Conservation (phyloP, 768 basidiomycete genomes). For the Suillus fuscotomentosus region DNA sequence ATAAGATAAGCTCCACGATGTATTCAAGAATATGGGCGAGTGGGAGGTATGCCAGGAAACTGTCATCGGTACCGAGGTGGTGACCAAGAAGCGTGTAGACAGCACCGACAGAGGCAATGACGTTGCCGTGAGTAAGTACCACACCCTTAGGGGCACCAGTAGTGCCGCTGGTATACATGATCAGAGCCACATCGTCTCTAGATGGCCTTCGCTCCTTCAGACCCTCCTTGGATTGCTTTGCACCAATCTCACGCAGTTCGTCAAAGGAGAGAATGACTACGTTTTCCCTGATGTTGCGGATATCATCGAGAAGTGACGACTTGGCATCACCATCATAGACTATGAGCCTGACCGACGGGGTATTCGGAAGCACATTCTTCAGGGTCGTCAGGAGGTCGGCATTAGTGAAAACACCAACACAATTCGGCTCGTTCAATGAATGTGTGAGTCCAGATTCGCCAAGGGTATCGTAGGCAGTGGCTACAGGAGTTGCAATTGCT, state of each 20-base stretch:
- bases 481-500: slow-evolving; percentile 75
- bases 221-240: slow-evolving; percentile 48
- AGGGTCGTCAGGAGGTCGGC: slow-evolving; percentile 84
- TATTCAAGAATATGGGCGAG: slow-evolving; percentile 96
- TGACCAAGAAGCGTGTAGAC: slow-evolving; percentile 65
- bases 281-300: slow-evolving; percentile 53
- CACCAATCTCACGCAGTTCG: slow-evolving; percentile 70
- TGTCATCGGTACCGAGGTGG: slow-evolving; percentile 34
- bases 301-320: slow-evolving; percentile 51
- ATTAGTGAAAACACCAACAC: slow-evolving; percentile 87
- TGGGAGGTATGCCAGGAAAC: slow-evolving; percentile 87
- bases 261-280: slow-evolving; percentile 65
- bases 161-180: slow-evolving; percentile 88
- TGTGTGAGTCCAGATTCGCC: slow-evolving; percentile 87
- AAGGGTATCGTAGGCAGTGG: slow-evolving; percentile 95
- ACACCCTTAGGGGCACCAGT: slow-evolving; percentile 97
- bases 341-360: slow-evolving; percentile 74
- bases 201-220: slow-evolving; percentile 51
- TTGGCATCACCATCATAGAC: slow-evolving; percentile 80
- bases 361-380: slow-evolving; percentile 64
- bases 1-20: slow-evolving; percentile 79
- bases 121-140: slow-evolving; percentile 81
- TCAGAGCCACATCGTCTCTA: slow-evolving; percentile 54
- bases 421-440: slow-evolving; percentile 86
- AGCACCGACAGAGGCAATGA: slow-evolving; percentile 85